Evolutionary conservation across 306 rosid species (phyloP).

Genomic region (Vigna angularis): DNA sequence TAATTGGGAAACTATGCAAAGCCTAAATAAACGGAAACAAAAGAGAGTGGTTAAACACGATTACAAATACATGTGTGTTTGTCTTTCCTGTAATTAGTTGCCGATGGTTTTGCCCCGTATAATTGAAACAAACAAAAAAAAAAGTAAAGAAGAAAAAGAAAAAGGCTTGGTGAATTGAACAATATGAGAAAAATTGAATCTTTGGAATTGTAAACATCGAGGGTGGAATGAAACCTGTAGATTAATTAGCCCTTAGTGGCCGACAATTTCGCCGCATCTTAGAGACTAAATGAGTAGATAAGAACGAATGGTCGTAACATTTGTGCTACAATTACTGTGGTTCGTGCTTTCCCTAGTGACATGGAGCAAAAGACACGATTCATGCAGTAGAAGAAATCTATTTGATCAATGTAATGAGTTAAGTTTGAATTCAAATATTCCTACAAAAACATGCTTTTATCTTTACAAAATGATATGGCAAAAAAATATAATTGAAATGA

Average conservation of each 20-base stretch:
- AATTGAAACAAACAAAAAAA: too few species aligned
- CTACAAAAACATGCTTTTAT: too few species aligned
- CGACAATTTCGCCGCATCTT: conserved; percentile 3
- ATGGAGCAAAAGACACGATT: too few species aligned
- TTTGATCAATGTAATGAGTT: too few species aligned
- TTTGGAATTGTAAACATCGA: conserved; percentile 11
- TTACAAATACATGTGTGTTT: background rate
- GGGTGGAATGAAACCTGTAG: background rate
- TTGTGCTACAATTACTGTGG: background rate
- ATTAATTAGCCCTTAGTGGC: conserved; percentile 4
- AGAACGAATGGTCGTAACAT: background rate
- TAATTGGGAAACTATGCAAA: background rate
- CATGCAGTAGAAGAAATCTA: too few species aligned
- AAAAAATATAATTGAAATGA: background rate
- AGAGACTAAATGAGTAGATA: too few species aligned
- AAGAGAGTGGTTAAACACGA: background rate
- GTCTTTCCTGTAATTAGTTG: conserved; percentile 5
- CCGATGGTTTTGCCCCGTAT: too few species aligned
- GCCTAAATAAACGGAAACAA: background rate
- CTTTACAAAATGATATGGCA: too few species aligned
- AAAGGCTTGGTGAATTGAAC: background rate
- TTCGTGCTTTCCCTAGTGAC: background rate
- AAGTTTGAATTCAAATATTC: too few species aligned
- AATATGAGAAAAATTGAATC: background rate
- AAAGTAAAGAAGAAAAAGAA: background rate